Evolutionary conservation across 108 stramenopile species (phyloP).

Genomic region (Cyclotella atomus): DNA sequence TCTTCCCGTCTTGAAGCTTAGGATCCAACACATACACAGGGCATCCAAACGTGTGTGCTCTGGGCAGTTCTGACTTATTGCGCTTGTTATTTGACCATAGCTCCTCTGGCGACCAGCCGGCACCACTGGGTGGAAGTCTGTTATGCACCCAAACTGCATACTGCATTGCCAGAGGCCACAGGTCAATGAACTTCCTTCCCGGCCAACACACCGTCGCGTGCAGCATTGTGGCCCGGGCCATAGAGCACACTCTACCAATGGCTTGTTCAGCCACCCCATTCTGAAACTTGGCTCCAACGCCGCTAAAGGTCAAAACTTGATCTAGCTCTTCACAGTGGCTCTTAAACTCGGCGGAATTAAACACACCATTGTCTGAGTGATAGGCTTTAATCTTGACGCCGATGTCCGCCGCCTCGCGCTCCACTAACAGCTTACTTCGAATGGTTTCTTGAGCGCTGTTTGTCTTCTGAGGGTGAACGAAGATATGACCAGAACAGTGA

Average conservation of each 20-base stretch:
- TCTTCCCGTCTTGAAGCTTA: slow-evolving; percentile 43
- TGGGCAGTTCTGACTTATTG: not conserved
- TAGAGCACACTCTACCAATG: not conserved
- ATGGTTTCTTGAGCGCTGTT: not conserved
- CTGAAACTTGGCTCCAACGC: not conserved
- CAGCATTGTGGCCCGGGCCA: not conserved
- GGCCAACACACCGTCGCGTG: not conserved
- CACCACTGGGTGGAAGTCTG: slow-evolving; percentile 26
- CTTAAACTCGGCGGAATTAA: not conserved
- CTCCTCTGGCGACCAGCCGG: slow-evolving; percentile 36
- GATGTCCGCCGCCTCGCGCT: not conserved
- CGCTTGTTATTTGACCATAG: slow-evolving; percentile 3
- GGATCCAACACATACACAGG: slow-evolving; percentile 51
- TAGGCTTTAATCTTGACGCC: not conserved
- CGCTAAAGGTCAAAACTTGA: not conserved
- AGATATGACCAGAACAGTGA: not conserved
- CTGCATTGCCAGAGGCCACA: slow-evolving; percentile 48
- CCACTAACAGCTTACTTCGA: not conserved
- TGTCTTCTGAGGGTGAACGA: not conserved
- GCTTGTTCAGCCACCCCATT: not conserved
- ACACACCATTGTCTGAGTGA: not conserved
- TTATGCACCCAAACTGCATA: slow-evolving; percentile 55
- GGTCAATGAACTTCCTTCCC: not conserved
- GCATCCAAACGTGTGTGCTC: slow-evolving; percentile 40
- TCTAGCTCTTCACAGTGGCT: not conserved